These are phyloP conservation scores for Populus hybrid DNA, from an alignment of 441 rosid genomes.

Conservation along the genomic window DNA sequence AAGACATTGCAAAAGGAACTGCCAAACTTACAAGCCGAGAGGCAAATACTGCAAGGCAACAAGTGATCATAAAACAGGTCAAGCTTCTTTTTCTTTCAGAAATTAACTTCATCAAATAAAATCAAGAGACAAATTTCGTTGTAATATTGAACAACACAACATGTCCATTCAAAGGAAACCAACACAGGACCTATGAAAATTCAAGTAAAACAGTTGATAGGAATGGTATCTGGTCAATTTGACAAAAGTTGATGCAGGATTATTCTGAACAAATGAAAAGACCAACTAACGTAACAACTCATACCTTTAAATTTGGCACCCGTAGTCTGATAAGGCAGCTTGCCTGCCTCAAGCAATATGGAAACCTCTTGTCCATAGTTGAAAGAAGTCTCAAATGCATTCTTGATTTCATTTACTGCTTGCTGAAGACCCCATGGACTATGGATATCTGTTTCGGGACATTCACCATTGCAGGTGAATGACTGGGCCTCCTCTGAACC, in stretches of 20 bases:
- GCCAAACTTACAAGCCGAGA: conserved; percentile 16
- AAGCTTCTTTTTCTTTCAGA: not conserved
- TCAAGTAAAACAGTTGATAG: not conserved
- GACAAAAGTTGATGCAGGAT: not conserved
- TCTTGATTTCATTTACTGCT: conserved; percentile 23
- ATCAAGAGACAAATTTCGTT: not conserved
- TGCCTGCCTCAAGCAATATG: conserved; percentile 34
- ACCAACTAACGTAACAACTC: not conserved
- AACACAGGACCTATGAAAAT: not conserved
- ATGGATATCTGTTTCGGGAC: not conserved
- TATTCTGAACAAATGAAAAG: not conserved
- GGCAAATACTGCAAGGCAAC: conserved; percentile 22
- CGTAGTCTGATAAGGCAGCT: conserved; percentile 24
- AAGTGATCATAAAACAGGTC: not conserved
- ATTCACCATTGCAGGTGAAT: not conserved
- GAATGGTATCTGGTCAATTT: not conserved
- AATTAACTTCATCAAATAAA: not conserved
- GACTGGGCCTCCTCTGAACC: not conserved
- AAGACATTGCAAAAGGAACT: not conserved
- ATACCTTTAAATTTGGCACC: conserved; percentile 28
- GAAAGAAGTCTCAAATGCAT: conserved; percentile 22
- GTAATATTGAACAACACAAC: not conserved
- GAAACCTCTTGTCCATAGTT: conserved; percentile 23
- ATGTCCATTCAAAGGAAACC: not conserved
- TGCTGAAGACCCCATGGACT: conserved; percentile 19